Conservation (phyloP, 2,329 filamentous ascomycete genomes). For the Colletotrichum coccodes region DNA sequence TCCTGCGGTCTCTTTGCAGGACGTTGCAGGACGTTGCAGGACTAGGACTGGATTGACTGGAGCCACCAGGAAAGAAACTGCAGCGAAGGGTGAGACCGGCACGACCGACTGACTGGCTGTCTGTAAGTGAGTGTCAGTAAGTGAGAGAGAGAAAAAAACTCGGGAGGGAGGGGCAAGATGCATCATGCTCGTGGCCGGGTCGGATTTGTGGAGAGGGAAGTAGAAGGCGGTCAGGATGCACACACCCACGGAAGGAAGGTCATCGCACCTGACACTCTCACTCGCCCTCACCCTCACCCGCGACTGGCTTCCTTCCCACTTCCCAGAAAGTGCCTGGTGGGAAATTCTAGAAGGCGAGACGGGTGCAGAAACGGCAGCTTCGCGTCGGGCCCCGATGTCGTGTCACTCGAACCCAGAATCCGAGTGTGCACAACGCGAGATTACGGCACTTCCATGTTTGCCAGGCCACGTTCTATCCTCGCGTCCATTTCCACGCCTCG, state of each 20-base stretch:
- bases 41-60: background rate
- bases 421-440: too few relatives aligned
- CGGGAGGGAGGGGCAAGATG: background rate
- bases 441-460: background rate
- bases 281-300: background rate
- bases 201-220: slow-evolving; percentile 25
- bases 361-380: background rate
- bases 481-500: background rate
- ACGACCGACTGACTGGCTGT: background rate
- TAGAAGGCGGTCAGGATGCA: slow-evolving; percentile 28
- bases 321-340: background rate
- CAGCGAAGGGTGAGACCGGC: background rate
- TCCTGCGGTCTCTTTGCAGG: background rate
- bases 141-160: background rate
- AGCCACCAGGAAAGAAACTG: background rate
- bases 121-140: background rate
- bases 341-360: slow-evolving; percentile 2
- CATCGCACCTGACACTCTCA: too few relatives aligned
- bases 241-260: background rate
- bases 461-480: slow-evolving; percentile 5
- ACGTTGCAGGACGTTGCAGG: slow-evolving; percentile 5
- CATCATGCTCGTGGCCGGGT: slow-evolving; percentile 13
- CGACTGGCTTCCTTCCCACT: background rate
- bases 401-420: too few relatives aligned
- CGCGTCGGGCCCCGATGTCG: slow-evolving; percentile 17